Evolutionary conservation across 768 basidiomycete species (phyloP).

Genomic region (Calocybe cyanea): DNA sequence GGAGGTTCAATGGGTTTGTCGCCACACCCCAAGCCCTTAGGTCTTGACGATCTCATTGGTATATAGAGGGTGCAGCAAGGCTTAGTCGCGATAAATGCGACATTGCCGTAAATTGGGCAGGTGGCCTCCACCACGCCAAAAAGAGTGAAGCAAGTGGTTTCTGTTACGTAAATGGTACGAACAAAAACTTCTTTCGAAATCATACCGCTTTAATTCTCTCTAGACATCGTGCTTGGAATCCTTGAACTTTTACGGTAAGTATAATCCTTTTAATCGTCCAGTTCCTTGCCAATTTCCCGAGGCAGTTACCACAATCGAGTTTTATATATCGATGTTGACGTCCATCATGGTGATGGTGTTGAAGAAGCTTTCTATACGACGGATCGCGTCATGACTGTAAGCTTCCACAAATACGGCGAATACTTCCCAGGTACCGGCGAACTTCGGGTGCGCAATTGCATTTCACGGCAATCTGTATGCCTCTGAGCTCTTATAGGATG

Average conservation of each 20-base stretch:
- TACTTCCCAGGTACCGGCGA: slow-evolving; percentile 99
- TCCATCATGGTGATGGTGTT: slow-evolving; percentile 98
- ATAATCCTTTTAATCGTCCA: neutral
- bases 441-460: slow-evolving; percentile 57
- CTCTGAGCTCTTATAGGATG: slow-evolving; percentile 53
- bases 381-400: slow-evolving; percentile 97
- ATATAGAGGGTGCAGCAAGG: slow-evolving; percentile 91
- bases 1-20: slow-evolving; percentile 96
- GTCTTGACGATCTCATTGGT: slow-evolving; percentile 3
- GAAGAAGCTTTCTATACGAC: slow-evolving; percentile 99
- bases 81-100: slow-evolving; percentile 96
- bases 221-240: slow-evolving; percentile 97
- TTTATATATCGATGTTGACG: slow-evolving; percentile 97
- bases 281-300: neutral
- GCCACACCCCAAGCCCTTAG: neutral
- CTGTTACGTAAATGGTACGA: slow-evolving; percentile 93
- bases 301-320: slow-evolving; percentile 90
- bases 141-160: slow-evolving; percentile 99
- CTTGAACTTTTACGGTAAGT: slow-evolving; percentile 83
- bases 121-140: slow-evolving; percentile 97
- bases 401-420: slow-evolving; percentile 98
- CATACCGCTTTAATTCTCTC: slow-evolving; percentile 1
- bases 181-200: slow-evolving; percentile 2
- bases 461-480: neutral
- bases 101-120: slow-evolving; percentile 99